Evolutionary conservation across 1,284 basidiomycete species (phyloP).

Genomic region (Porogramme epimiltina): DNA sequence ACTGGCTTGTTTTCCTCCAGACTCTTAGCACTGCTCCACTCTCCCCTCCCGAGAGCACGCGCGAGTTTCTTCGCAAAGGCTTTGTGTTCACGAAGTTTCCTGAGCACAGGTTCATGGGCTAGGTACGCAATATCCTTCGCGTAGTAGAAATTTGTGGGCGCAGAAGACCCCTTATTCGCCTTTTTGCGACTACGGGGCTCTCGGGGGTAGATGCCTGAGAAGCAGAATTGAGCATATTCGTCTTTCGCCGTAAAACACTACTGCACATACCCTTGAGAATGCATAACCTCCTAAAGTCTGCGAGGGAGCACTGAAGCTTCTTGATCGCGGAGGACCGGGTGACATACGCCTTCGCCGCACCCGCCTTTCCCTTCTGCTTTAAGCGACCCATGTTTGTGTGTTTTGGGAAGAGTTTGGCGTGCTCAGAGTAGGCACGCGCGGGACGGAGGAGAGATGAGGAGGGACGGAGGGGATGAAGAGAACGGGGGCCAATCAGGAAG

Average conservation of each 20-base stretch:
- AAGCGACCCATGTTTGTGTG: constrained; percentile 79
- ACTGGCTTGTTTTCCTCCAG: constrained; percentile 91
- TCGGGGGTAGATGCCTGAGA: constrained; percentile 92
- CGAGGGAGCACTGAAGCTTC: constrained; percentile 94
- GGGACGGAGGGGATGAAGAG: background rate
- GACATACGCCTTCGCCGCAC: constrained; percentile 93
- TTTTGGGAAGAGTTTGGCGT: constrained; percentile 13
- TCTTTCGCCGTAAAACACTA: no score
- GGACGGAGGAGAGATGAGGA: constrained; percentile 3
- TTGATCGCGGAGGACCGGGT: constrained; percentile 91
- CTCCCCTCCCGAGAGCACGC: constrained; percentile 88
- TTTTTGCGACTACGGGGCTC: constrained; percentile 92
- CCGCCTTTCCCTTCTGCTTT: constrained; percentile 88
- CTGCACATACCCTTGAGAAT: constrained; percentile 87
- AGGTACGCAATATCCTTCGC: constrained; percentile 98
- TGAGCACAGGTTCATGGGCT: constrained; percentile 95
- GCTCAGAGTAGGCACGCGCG: no score
- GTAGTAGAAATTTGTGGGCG: constrained; percentile 98
- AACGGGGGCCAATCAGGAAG: constrained; percentile 23
- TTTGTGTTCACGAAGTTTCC: constrained; percentile 96
- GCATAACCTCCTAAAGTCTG: constrained; percentile 96
- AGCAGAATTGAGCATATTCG: background rate
- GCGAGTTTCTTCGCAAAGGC: constrained; percentile 98
- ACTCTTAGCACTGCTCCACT: constrained; percentile 95
- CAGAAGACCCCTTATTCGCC: constrained; percentile 97